These are phyloP conservation scores for Colletotrichum simmondsii DNA, from an alignment of 2,329 filamentous ascomycete genomes.

Conservation along the genomic window DNA sequence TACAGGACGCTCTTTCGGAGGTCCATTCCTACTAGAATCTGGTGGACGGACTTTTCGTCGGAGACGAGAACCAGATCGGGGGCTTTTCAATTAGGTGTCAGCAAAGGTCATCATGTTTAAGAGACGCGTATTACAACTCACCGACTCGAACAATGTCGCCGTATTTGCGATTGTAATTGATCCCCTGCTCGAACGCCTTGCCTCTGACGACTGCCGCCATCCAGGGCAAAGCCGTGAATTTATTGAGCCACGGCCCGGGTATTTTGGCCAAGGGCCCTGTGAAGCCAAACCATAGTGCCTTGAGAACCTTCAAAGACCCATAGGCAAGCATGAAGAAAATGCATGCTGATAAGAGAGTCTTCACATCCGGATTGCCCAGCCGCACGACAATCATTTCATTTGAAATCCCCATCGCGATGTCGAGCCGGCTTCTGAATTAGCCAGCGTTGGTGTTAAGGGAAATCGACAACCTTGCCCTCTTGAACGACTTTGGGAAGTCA, in stretches of 20 bases:
- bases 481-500: background rate
- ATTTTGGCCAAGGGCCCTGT: background rate
- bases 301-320: background rate
- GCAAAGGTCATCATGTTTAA: background rate
- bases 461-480: background rate
- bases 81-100: background rate
- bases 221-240: background rate
- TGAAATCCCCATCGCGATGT: background rate
- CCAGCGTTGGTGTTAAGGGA: background rate
- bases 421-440: background rate
- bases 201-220: background rate
- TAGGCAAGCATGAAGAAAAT: background rate
- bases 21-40: background rate
- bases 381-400: background rate
- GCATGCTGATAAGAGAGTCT: background rate
- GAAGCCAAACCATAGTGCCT: background rate
- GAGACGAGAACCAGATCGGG: background rate
- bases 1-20: constrained; percentile 1
- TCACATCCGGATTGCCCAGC: background rate
- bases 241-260: background rate
- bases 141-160: background rate
- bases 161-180: background rate
- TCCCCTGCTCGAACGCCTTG: background rate
- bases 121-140: background rate
- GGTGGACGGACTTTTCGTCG: background rate